phyloP scores from a whole-genome alignment of 192 early-diverging fungal species.

The Podila verticillata region DNA sequence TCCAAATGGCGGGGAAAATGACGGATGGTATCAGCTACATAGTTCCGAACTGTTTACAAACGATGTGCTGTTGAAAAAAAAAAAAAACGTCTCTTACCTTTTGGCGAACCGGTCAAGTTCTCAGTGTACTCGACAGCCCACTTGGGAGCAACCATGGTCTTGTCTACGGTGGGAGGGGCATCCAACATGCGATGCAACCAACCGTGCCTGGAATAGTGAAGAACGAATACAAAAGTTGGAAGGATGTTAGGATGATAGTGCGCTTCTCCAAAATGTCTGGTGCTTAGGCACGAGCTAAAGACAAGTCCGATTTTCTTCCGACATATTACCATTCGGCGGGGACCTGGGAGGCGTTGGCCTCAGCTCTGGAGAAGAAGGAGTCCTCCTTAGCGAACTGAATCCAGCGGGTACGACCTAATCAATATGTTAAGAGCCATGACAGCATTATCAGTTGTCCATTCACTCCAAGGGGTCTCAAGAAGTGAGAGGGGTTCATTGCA shows the following conservation, averaged over 20 bases:
- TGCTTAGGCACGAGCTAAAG: too few species aligned
- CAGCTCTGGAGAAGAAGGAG: slow-evolving; percentile 43
- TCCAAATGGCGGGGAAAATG: not conserved
- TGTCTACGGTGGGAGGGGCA: slow-evolving; percentile 46
- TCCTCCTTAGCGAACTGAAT: slow-evolving; percentile 66
- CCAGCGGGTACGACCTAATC: slow-evolving; percentile 80
- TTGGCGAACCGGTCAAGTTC: slow-evolving; percentile 53
- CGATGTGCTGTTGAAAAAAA: slow-evolving; percentile 3
- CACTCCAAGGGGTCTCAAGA: not conserved
- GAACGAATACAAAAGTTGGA: not conserved
- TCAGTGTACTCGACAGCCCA: slow-evolving; percentile 41
- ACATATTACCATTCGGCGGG: slow-evolving; percentile 74
- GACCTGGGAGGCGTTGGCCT: slow-evolving; percentile 72
- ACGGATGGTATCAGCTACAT: not conserved
- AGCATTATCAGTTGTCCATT: not conserved
- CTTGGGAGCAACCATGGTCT: slow-evolving; percentile 43
- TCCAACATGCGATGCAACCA: slow-evolving; percentile 56
- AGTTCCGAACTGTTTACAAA: slow-evolving; percentile 41
- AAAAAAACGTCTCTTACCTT: slow-evolving; percentile 12
- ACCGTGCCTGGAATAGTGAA: slow-evolving; percentile 37
- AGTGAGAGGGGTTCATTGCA: not conserved
- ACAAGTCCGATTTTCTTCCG: not conserved
- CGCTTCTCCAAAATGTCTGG: too few species aligned
- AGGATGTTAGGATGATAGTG: too few species aligned
- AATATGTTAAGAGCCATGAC: not conserved